These are phyloP conservation scores for Hypoxylon crocopeplum DNA, from an alignment of 495 filamentous ascomycete genomes.

Conservation along the genomic window DNA sequence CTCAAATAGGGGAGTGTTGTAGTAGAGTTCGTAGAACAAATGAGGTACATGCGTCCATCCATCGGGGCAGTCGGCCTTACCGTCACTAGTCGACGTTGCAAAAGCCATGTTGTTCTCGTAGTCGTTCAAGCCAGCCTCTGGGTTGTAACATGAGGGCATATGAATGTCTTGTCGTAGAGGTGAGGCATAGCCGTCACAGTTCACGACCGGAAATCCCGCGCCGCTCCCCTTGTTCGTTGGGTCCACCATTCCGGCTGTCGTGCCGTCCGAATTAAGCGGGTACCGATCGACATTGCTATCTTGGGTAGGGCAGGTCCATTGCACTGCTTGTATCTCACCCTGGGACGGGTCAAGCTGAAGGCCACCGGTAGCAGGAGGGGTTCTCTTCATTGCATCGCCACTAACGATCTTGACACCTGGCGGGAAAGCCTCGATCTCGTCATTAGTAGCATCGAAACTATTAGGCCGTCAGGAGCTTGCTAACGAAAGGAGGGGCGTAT, in stretches of 20 bases:
- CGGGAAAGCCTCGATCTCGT: slow-evolving; percentile 70
- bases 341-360: slow-evolving; percentile 46
- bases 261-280: slow-evolving; percentile 49
- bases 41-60: slow-evolving; percentile 62
- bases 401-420: slow-evolving; percentile 72
- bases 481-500: background rate
- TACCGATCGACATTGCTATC: slow-evolving; percentile 57
- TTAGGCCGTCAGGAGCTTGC: slow-evolving; percentile 32
- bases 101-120: slow-evolving; percentile 58
- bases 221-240: slow-evolving; percentile 53
- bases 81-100: slow-evolving; percentile 50
- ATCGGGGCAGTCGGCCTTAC: slow-evolving; percentile 63
- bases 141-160: slow-evolving; percentile 60
- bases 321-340: slow-evolving; percentile 49
- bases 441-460: slow-evolving; percentile 61
- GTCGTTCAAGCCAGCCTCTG: slow-evolving; percentile 60
- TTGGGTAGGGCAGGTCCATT: slow-evolving; percentile 52
- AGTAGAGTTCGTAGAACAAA: slow-evolving; percentile 72
- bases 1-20: slow-evolving; percentile 59
- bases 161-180: slow-evolving; percentile 60
- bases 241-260: slow-evolving; percentile 51
- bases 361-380: slow-evolving; percentile 36
- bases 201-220: slow-evolving; percentile 54
- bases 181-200: slow-evolving; percentile 57
- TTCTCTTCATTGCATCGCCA: slow-evolving; percentile 62